Conservation (phyloP, 768 basidiomycete genomes). For the Tylopilus subfusipes region DNA sequence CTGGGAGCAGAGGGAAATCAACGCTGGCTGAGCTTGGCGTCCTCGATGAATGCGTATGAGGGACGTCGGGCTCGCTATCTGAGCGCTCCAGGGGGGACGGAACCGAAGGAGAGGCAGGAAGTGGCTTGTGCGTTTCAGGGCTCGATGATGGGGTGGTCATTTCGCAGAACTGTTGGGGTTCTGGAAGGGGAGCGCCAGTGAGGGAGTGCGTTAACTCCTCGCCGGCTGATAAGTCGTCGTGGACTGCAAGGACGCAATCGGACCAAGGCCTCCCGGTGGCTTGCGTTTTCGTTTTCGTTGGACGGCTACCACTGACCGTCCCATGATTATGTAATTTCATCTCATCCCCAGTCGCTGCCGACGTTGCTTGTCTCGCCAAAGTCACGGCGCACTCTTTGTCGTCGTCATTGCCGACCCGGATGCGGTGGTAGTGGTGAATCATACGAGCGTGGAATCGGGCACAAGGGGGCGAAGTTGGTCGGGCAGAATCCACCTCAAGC, state of each 20-base stretch:
- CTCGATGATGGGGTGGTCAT: slow-evolving; percentile 48
- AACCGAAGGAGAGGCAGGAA: slow-evolving; percentile 19
- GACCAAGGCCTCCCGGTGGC: neutral
- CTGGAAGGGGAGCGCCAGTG: neutral
- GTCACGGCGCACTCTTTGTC: no score
- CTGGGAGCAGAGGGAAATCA: slow-evolving; percentile 32
- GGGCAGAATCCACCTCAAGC: no score
- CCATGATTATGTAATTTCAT: slow-evolving; percentile 11
- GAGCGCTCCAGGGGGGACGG: slow-evolving; percentile 1
- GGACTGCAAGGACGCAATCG: neutral
- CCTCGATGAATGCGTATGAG: slow-evolving; percentile 3
- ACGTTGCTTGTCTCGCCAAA: no score
- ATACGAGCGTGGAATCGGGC: no score
- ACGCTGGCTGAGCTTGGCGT: slow-evolving; percentile 27
- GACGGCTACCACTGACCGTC: slow-evolving; percentile 5
- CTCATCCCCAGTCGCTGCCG: neutral
- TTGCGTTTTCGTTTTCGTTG: neutral
- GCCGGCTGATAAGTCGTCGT: slow-evolving; percentile 1
- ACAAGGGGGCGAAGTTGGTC: no score
- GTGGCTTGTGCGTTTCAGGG: slow-evolving; percentile 49
- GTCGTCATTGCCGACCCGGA: neutral
- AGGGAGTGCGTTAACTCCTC: neutral
- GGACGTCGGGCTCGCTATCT: slow-evolving; percentile 9
- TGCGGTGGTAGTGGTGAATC: no score
- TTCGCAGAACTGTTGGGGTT: slow-evolving; percentile 1